Evolutionary conservation across 495 filamentous ascomycete species (phyloP), one percentile per base, ranked within the genome.

Genomic region (Staphylotrichum tortipilum): DNA sequence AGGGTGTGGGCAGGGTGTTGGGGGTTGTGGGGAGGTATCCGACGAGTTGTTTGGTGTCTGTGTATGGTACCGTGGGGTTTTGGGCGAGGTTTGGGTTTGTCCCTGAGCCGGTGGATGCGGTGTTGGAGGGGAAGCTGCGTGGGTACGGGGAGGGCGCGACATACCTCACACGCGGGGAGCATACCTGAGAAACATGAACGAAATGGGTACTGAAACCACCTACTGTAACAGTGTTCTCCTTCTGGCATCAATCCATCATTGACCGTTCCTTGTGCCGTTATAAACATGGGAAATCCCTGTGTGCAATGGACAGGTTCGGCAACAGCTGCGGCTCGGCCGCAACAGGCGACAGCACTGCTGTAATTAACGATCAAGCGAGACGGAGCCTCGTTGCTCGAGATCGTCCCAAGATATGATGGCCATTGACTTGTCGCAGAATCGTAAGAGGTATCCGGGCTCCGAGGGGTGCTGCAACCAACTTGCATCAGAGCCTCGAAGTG

Each of bases 21-120:
- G 28, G 9, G 0, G 47, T 61, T 15, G 57, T 52, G 14, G 15
- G 42, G 40, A 30, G 50, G 21, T 68, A 60, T 49, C 28, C 34
- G 9, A 63, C 52, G 10, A 62, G 51, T 0, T 58, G 57, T 23
- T 56, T 69, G 1, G 39, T 66, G 18, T 68, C 67, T 3, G 66
- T 70, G 6, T 68, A 70, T 37, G 64, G 62, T 12, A 68, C 64
- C 3, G 40, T 47, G 15, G 10, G 44, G 12, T 68, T 66, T 29
- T 68, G 66, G 67, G 44, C 31, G 8, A 51, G 58, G 10, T 70
- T 62, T 49, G 64, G 67, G 15, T 70, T 70, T 41, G 44, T 26
- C 22, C 42, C 44, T 1, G 52, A 34, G 42, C 18, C 22, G n/a
- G 41, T 58, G 2, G 51, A 57, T 46, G 51, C 37, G 4, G 56